phyloP scores from a whole-genome alignment of 306 rosid species.

The Luffa acutangula region DNA sequence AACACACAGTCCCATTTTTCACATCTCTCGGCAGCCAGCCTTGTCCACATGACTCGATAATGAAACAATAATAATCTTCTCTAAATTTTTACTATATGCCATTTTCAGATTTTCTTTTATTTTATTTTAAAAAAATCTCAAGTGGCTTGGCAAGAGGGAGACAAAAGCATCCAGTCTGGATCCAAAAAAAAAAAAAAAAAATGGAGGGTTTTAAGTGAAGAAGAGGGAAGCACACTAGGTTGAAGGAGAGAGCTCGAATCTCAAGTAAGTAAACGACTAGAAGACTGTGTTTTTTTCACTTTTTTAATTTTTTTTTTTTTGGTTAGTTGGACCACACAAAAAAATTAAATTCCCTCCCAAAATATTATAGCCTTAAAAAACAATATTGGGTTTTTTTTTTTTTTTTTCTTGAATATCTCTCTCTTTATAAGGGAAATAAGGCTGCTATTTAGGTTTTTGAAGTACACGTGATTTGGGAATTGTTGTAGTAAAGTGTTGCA shows the following conservation, averaged over 20 bases:
- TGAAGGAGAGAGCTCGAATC: neutral
- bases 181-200: neutral
- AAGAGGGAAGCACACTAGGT: neutral
- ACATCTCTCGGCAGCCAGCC: neutral
- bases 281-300: neutral
- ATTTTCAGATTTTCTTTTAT: neutral
- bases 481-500: neutral
- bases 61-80: neutral
- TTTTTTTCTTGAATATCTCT: too few relatives aligned
- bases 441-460: neutral
- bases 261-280: neutral
- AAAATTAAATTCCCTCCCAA: too few relatives aligned
- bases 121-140: neutral
- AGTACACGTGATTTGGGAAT: slow-evolving; percentile 1
- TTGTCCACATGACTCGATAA: neutral
- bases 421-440: neutral
- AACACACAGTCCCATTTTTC: neutral
- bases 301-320: neutral
- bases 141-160: neutral
- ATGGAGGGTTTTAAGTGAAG: neutral
- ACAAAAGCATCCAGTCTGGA: slow-evolving; percentile 1
- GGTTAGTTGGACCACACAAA: neutral
- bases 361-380: too few relatives aligned
- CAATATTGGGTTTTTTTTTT: too few relatives aligned
- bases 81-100: neutral